Base-by-base conservation (phyloP, 2,329 filamentous ascomycete species). In the Penicillium vulpinum region DNA sequence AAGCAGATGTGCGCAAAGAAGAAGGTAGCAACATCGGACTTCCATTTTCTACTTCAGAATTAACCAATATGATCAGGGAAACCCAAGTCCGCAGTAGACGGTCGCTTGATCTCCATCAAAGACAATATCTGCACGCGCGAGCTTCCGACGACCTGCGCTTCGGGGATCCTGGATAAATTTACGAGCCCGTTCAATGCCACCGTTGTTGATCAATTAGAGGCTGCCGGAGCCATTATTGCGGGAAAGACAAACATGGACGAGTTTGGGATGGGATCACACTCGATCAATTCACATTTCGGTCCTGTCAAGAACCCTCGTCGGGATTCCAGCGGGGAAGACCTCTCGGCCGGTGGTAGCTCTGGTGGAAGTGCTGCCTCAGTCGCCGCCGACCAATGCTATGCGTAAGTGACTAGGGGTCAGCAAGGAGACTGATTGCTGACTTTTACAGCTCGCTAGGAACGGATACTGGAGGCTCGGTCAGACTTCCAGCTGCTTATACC, bases 231-330 rank as follows among this genome's bases (percentile, higher is more conserved):
- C 6, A 73, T 82, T 6, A 73, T 93, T 2, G 81, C 87, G 1
- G 89, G 88, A 7, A 96, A 96, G 75, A 92, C 91, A 2, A 96
- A 96, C 71, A 86, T 97, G 80, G 94, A 97, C 75, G 94, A 96
- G 71, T 96, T 96, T 71, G 92, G 92, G 28, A 96, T 96, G 92
- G 92, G 92, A 2, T 95, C 91, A 9, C 88, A 96, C 70, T 89
- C 87, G 1, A 82, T 81, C 21, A 78, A 88, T 67, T 92, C 91
- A 0, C 76, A 80, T 53, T 85, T 87, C 65, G 90, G 89, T 1
- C 72, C 84, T 1, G 89, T 93, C 5, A 78, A 72, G 51, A 86
- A 83, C 59, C 78, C 76, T 8, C 73, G 78, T 51, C 77, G 69
- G 26, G 60, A 68, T 52, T 57, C 66, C 41, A 71, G 70, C 44